Base-by-base conservation (phyloP, 2,329 filamentous ascomycete genomes). In the Coniochaeta hoffmannii region DNA sequence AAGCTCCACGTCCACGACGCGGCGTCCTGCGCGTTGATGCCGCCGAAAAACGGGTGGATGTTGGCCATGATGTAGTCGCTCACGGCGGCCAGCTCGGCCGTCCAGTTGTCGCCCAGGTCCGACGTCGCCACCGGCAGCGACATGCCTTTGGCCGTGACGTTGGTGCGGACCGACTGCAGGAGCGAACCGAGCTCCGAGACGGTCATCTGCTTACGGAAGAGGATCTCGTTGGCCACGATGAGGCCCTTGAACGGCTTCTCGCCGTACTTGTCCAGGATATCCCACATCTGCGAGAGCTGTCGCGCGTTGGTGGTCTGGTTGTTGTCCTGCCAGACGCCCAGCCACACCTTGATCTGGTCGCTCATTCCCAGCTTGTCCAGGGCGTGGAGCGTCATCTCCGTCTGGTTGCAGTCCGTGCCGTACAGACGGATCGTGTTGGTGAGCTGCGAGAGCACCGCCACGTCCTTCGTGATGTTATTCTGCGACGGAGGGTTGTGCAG, bases 401-500 rank as follows among this genome's bases (percentile, higher is more conserved):
- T 97, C 72, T 97, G 93, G 71, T 97, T 97, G 79, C 93, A 97
- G 73, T 97, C 93, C 12, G 90, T 97, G 52, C 93, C 93, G 68
- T 97, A 97, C 1, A 97, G 78, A 8, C 93, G 87, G 50, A 97
- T 82, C 3, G 85, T 86, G 68, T 96, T 92, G 57, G 91, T 96
- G 44, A 97, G 77, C 68, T 96, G 91, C 12, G 89, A 91, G 53
- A 97, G 83, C 10, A 97, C 86, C 1, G 94, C 93, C 57, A 97
- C 76, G 68, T 97, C 93, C 54, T 90, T 85, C 0, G 94, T 97
- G 61, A 97, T 79, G 68, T 97, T 97, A 74, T 97, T 96, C 68
- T 97, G 93, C 32, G 87, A 92, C 0, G 93, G 88, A 1, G 89
- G 89, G 62, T 86, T 81, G 55, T 79, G 74, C 31, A 92, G 60